Evolutionary conservation across 805 yeast species (phyloP).

Genomic region (Candida coquimbonensis): DNA sequence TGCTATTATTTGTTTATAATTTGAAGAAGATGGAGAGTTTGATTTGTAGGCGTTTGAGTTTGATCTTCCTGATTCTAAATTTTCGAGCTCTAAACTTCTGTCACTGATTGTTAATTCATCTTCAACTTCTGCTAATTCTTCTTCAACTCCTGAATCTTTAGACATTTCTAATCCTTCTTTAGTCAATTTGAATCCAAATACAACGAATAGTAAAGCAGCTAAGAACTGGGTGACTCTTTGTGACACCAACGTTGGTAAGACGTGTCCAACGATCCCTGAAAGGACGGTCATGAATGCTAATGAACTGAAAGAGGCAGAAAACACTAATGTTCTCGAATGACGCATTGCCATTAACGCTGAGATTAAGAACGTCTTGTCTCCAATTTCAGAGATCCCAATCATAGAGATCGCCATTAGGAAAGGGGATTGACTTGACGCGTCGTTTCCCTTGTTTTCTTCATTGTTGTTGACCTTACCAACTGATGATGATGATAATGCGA

Average conservation of each 20-base stretch:
- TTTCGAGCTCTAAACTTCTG: slow-evolving; percentile 41
- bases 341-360: slow-evolving; percentile 99
- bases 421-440: slow-evolving; percentile 24
- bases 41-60: background rate
- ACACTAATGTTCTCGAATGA: slow-evolving; percentile 76
- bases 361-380: slow-evolving; percentile 93
- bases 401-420: slow-evolving; percentile 78
- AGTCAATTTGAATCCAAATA: slow-evolving; percentile 73
- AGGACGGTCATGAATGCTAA: slow-evolving; percentile 85
- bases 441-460: background rate
- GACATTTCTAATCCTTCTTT: slow-evolving; percentile 81
- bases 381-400: slow-evolving; percentile 94
- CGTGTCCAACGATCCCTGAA: slow-evolving; percentile 87
- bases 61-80: slow-evolving; percentile 43
- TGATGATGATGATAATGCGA: background rate
- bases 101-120: slow-evolving; percentile 74
- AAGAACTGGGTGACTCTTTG: slow-evolving; percentile 71
- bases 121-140: slow-evolving; percentile 94
- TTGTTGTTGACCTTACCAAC: background rate
- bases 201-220: slow-evolving; percentile 75
- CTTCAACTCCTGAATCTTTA: slow-evolving; percentile 80
- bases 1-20: slow-evolving; percentile 1
- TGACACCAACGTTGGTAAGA: slow-evolving; percentile 78
- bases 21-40: slow-evolving; percentile 4
- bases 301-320: slow-evolving; percentile 79